Conservation (phyloP, 345 rosid species). For the Salix exigua region DNA sequence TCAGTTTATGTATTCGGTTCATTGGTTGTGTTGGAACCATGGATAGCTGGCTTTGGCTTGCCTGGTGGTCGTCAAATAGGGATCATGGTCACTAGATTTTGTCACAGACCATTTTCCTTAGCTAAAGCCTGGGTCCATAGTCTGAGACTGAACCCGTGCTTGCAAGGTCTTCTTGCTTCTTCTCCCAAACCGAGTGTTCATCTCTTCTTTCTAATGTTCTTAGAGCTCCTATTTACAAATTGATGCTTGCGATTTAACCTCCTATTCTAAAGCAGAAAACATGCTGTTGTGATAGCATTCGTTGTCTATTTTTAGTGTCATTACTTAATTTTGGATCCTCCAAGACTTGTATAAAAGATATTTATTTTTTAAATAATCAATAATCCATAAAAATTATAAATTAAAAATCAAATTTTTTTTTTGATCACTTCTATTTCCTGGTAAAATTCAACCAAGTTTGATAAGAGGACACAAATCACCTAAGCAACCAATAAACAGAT, state of each 20-base stretch:
- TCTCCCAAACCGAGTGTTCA: not conserved
- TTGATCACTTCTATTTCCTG: no score
- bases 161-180: not conserved
- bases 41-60: constrained; percentile 1
- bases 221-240: not conserved
- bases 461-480: no score
- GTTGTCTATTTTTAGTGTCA: no score
- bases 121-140: not conserved
- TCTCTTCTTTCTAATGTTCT: not conserved
- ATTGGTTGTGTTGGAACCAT: not conserved
- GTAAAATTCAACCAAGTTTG: no score
- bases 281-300: no score
- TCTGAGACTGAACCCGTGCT: not conserved
- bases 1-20: not conserved
- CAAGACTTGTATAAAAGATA: no score
- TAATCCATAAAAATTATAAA: no score
- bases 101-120: not conserved
- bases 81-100: not conserved
- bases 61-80: not conserved
- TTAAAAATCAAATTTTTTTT: no score
- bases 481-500: no score
- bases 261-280: no score
- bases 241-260: not conserved
- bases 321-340: no score
- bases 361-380: no score